phyloP scores from a whole-genome alignment of 768 basidiomycete genomes.

The Phlegmacium glaucopus region DNA sequence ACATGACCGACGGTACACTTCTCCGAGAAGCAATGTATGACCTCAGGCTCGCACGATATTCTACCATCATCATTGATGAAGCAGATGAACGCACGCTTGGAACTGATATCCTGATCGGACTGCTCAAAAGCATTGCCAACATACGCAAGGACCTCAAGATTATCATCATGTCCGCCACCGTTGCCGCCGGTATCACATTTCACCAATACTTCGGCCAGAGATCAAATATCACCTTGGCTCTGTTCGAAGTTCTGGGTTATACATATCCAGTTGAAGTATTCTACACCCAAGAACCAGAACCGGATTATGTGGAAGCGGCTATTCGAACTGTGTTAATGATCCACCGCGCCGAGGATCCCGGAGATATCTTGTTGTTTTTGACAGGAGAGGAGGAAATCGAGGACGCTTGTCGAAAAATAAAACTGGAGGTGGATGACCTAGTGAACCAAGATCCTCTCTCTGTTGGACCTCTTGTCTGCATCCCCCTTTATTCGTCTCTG shows the following conservation, averaged over 20 bases:
- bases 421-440: conserved; percentile 84
- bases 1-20: conserved; percentile 99
- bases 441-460: conserved; percentile 62
- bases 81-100: conserved; percentile 97
- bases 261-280: conserved; percentile 96
- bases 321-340: conserved; percentile 97
- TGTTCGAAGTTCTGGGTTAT: conserved; percentile 89
- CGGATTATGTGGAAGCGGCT: conserved; percentile 96
- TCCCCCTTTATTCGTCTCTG: conserved; percentile 93
- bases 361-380: conserved; percentile 91
- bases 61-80: conserved; percentile 99
- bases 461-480: conserved; percentile 84
- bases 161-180: conserved; percentile 97
- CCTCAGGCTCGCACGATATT: conserved; percentile 82
- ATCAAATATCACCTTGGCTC: no score
- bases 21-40: conserved; percentile 98
- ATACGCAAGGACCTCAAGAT: conserved; percentile 88
- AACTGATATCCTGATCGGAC: conserved; percentile 97
- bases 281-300: conserved; percentile 90
- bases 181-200: conserved; percentile 96
- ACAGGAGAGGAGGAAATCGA: conserved; percentile 99
- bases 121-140: conserved; percentile 82
- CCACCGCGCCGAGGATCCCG: conserved; percentile 90
- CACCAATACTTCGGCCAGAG: conserved; percentile 87
- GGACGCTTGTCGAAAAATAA: conserved; percentile 92